Percentiles rank a stretch among this genome's conserved stretches.
Evolutionary conservation across 192 early-diverging fungal species (phyloP).

Genomic region (Diversispora epigaea): DNA sequence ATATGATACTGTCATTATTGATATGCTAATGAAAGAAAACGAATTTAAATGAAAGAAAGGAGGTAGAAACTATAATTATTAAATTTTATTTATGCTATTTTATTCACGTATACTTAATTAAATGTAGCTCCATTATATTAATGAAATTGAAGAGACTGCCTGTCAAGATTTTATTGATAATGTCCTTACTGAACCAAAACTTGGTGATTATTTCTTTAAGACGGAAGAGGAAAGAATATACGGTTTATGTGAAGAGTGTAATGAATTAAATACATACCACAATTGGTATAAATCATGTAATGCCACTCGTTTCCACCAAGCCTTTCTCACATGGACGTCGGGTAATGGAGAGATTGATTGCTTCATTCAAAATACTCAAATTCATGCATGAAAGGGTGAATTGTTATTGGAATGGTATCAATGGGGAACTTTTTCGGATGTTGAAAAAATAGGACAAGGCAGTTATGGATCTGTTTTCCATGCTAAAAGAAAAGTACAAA

Average conservation of each 20-base stretch:
- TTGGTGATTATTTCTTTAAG: neutral
- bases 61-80: no score
- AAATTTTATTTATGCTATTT: no score
- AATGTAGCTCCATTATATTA: neutral
- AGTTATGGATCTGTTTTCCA: constrained; percentile 20
- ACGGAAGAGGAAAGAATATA: constrained; percentile 7
- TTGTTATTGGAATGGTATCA: constrained; percentile 15
- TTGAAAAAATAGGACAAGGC: constrained; percentile 25
- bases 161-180: constrained; percentile 17
- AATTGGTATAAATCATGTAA: constrained; percentile 18
- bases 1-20: no score
- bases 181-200: neutral
- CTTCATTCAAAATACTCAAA: constrained; percentile 20
- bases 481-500: neutral
- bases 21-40: no score
- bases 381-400: neutral
- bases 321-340: constrained; percentile 11
- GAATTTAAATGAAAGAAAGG: no score
- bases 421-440: neutral
- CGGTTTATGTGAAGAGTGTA: constrained; percentile 8
- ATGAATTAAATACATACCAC: neutral
- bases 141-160: neutral
- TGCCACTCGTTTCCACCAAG: constrained; percentile 1
- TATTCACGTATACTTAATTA: no score
- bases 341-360: neutral